phyloP scores from a whole-genome alignment of 129 eudicot genomes.

The Solidago caesia region DNA sequence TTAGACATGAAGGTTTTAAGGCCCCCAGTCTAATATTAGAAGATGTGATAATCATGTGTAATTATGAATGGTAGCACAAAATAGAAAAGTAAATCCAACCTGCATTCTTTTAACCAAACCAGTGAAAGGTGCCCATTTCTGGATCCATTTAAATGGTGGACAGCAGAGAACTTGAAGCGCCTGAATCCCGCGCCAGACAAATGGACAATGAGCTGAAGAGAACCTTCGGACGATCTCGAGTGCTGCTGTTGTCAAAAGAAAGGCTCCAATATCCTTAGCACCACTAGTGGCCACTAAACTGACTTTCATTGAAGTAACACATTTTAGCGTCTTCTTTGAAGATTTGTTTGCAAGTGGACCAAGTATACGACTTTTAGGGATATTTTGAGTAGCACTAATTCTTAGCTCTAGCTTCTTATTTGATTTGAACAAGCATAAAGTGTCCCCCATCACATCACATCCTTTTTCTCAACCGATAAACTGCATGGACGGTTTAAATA shows the following conservation, averaged over 20 bases:
- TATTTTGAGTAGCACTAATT: conserved; percentile 27
- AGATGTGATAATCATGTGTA: too few relatives aligned
- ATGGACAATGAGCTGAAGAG: conserved; percentile 60
- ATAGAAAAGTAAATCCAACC: conserved; percentile 40
- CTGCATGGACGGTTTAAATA: not conserved
- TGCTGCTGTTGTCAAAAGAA: conserved; percentile 55
- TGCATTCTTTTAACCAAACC: conserved; percentile 48
- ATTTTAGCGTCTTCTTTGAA: conserved; percentile 46
- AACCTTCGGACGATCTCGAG: conserved; percentile 63
- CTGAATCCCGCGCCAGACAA: conserved; percentile 74
- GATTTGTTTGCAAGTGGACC: conserved; percentile 42
- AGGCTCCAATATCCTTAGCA: conserved; percentile 43
- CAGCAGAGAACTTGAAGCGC: conserved; percentile 54
- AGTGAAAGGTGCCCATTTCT: conserved; percentile 59
- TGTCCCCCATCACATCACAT: conserved; percentile 46
- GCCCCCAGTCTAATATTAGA: too few relatives aligned
- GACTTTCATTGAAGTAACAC: conserved; percentile 47
- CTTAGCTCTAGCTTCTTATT: conserved; percentile 40
- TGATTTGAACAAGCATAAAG: conserved; percentile 28
- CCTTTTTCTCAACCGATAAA: conserved; percentile 16
- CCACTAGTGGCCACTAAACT: conserved; percentile 38
- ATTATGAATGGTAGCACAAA: not conserved
- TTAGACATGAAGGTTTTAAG: too few relatives aligned
- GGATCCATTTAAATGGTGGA: conserved; percentile 72
- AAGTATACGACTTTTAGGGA: conserved; percentile 38